Evolutionary conservation across 2,329 filamentous ascomycete genomes (phyloP).

Genomic region (Conoideocrella luteorostrata): DNA sequence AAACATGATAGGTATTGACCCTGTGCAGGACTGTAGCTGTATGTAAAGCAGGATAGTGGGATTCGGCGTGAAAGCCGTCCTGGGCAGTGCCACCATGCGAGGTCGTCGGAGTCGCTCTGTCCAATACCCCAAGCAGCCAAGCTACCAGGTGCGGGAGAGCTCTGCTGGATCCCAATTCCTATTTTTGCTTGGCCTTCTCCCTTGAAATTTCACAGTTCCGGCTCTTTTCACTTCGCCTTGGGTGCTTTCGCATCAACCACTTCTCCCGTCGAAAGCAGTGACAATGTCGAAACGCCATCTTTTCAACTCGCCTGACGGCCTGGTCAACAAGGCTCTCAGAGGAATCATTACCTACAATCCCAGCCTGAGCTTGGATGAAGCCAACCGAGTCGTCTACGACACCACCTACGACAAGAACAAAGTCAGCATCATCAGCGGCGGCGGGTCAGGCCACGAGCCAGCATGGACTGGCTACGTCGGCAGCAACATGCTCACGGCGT

Average conservation of each 20-base stretch:
- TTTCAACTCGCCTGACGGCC: constrained; percentile 45
- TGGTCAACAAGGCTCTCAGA: constrained; percentile 45
- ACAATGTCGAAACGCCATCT: constrained; percentile 46
- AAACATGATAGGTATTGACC: neutral
- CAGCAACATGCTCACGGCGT: constrained; percentile 52
- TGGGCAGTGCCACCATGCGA: neutral
- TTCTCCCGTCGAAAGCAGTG: too few species aligned
- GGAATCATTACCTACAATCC: constrained; percentile 50
- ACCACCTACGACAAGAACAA: constrained; percentile 35
- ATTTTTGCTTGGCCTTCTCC: constrained; percentile 4
- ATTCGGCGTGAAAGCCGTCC: constrained; percentile 1
- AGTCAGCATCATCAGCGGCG: constrained; percentile 47
- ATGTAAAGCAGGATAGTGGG: neutral
- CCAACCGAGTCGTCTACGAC: constrained; percentile 46
- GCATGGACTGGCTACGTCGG: constrained; percentile 61
- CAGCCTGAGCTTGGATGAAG: constrained; percentile 40
- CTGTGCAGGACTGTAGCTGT: too few species aligned
- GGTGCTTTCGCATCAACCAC: too few species aligned
- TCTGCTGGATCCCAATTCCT: neutral
- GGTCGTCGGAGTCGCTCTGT: neutral
- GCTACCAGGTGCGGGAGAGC: neutral
- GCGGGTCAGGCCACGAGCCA: constrained; percentile 53
- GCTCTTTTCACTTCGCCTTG: too few species aligned
- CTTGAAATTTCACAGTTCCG: neutral
- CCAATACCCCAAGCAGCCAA: neutral